Evolutionary conservation across 805 yeast genomes (phyloP).

Genomic region (Isabelozyma gotoi): DNA sequence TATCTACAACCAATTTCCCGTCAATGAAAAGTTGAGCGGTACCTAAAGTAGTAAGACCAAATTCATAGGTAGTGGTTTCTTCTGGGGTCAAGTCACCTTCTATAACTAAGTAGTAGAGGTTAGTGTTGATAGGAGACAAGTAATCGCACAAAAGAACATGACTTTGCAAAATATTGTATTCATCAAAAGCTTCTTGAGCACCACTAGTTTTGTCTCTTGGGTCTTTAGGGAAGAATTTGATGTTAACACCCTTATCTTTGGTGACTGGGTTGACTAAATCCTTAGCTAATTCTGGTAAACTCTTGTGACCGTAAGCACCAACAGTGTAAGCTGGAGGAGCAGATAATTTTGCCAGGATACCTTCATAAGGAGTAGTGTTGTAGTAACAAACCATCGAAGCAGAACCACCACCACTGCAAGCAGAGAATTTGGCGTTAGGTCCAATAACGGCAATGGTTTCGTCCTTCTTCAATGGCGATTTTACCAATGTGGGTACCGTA

Average conservation of each 20-base stretch:
- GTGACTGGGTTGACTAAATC: constrained; percentile 18
- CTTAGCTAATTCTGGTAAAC: constrained; percentile 25
- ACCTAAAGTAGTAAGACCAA: constrained; percentile 53
- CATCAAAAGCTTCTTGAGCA: constrained; percentile 14
- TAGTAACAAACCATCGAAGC: constrained; percentile 27
- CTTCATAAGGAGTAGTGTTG: constrained; percentile 24
- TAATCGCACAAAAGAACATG: constrained; percentile 20
- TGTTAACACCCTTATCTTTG: constrained; percentile 22
- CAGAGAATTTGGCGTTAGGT: constrained; percentile 28
- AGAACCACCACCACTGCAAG: constrained; percentile 36
- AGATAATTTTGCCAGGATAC: constrained; percentile 13
- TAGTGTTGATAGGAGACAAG: constrained; percentile 13
- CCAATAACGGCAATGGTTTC: constrained; percentile 32
- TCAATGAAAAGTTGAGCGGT: constrained; percentile 56
- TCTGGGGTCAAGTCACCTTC: constrained; percentile 46
- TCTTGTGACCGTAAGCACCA: constrained; percentile 30
- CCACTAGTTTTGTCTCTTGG: background rate
- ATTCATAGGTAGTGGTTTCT: constrained; percentile 46
- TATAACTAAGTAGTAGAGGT: constrained; percentile 43
- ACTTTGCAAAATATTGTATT: constrained; percentile 14
- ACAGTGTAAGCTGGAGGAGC: constrained; percentile 23
- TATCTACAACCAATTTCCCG: constrained; percentile 54
- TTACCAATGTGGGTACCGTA: constrained; percentile 28
- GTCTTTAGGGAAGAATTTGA: constrained; percentile 13
- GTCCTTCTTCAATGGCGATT: constrained; percentile 27